phyloP scores from a whole-genome alignment of 2,329 filamentous ascomycete genomes.

The Fusarium staphyleae region DNA sequence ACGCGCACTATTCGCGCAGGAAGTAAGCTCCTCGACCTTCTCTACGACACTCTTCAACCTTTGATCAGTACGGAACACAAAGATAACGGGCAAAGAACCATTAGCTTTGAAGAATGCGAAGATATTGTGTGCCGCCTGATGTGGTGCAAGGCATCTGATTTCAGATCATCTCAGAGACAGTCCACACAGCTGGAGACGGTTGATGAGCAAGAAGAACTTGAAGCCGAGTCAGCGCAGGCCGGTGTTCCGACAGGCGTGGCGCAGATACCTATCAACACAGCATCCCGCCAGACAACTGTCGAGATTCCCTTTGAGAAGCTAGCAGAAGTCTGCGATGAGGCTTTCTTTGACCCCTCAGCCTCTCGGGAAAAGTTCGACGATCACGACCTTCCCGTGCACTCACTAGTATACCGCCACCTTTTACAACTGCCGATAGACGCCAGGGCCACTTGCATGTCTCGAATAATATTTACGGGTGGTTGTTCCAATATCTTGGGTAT shows the following conservation, averaged over 20 bases:
- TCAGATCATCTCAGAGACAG: slow-evolving; percentile 46
- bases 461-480: slow-evolving; percentile 86
- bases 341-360: slow-evolving; percentile 70
- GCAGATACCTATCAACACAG: slow-evolving; percentile 56
- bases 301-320: slow-evolving; percentile 74
- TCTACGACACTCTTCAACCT: slow-evolving; percentile 66
- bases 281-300: slow-evolving; percentile 60
- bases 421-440: slow-evolving; percentile 81
- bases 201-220: slow-evolving; percentile 64
- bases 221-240: slow-evolving; percentile 42
- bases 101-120: slow-evolving; percentile 82
- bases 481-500: slow-evolving; percentile 81
- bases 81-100: slow-evolving; percentile 46
- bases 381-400: slow-evolving; percentile 79
- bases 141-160: slow-evolving; percentile 68
- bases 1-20: slow-evolving; percentile 77
- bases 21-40: slow-evolving; percentile 72
- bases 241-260: slow-evolving; percentile 41
- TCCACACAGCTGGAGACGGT: slow-evolving; percentile 56
- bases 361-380: slow-evolving; percentile 74
- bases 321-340: slow-evolving; percentile 75
- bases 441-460: slow-evolving; percentile 84
- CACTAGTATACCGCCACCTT: slow-evolving; percentile 78
- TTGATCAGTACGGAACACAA: slow-evolving; percentile 43
- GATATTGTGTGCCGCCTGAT: slow-evolving; percentile 77